phyloP scores from a whole-genome alignment of 495 filamentous ascomycete genomes.

The Neurospora tetrasperma region DNA sequence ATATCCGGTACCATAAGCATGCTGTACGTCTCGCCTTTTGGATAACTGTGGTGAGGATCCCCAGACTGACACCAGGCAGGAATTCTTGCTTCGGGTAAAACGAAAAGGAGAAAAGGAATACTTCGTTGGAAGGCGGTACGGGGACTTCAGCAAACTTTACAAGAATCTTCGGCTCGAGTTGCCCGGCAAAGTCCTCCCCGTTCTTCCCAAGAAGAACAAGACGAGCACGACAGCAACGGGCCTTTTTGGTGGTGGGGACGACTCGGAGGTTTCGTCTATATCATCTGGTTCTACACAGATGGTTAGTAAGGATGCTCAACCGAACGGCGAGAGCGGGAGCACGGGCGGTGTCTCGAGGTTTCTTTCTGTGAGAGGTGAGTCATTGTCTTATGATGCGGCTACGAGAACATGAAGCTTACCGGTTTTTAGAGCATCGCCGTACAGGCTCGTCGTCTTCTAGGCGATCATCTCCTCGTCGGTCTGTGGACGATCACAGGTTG shows the following conservation, averaged over 20 bases:
- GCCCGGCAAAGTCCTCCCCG: constrained; percentile 80
- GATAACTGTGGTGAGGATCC: neutral
- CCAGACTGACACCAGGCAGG: constrained; percentile 39
- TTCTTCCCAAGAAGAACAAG: constrained; percentile 86
- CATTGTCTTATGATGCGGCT: neutral
- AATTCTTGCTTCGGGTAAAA: constrained; percentile 82
- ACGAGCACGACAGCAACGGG: constrained; percentile 51
- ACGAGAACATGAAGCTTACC: neutral
- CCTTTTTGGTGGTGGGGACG: constrained; percentile 41
- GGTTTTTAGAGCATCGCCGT: constrained; percentile 18
- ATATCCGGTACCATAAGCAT: constrained; percentile 83
- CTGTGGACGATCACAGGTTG: constrained; percentile 18
- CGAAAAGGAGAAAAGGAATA: constrained; percentile 57
- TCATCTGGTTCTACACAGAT: constrained; percentile 62
- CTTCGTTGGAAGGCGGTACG: constrained; percentile 77
- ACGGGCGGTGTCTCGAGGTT: constrained; percentile 26
- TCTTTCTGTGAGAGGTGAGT: constrained; percentile 27
- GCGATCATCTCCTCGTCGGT: constrained; percentile 27
- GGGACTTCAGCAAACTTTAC: constrained; percentile 73
- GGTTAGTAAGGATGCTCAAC: constrained; percentile 11
- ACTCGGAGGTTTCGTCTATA: constrained; percentile 63
- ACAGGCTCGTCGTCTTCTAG: constrained; percentile 24
- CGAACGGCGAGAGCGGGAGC: constrained; percentile 9
- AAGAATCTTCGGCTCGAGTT: constrained; percentile 73
- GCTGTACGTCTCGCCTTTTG: constrained; percentile 49